Percentiles rank a stretch among this genome's conserved stretches.
phyloP scores from a whole-genome alignment of 306 rosid genomes.

The Myrica gale region DNA sequence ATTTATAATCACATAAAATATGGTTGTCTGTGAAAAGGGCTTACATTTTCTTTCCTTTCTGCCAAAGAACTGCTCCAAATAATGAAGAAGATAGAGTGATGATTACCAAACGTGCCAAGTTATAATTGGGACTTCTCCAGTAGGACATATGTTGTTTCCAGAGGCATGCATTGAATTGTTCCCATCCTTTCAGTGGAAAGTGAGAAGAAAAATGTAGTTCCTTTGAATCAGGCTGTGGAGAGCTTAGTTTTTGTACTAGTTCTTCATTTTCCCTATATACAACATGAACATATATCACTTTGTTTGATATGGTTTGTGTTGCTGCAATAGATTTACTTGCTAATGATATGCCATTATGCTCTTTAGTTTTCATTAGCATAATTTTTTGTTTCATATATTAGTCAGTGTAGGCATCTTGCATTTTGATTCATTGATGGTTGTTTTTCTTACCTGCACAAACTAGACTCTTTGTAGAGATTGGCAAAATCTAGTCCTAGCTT shows the following conservation, averaged over 20 bases:
- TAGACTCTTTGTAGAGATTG: too few relatives aligned
- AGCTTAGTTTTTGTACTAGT: constrained; percentile 20
- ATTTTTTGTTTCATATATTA: neutral
- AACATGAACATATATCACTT: neutral
- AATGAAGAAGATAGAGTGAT: constrained; percentile 16
- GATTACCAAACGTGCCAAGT: constrained; percentile 23
- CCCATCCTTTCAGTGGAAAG: constrained; percentile 37
- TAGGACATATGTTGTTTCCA: constrained; percentile 36
- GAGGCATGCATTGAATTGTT: constrained; percentile 36
- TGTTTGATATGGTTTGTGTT: neutral
- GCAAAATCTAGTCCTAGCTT: too few relatives aligned
- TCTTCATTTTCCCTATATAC: constrained; percentile 21
- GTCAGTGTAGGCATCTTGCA: too few relatives aligned
- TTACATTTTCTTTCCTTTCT: constrained; percentile 33
- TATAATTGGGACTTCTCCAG: constrained; percentile 37
- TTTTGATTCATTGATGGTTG: too few relatives aligned
- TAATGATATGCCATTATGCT: neutral
- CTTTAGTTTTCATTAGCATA: neutral
- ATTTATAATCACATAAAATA: too few relatives aligned
- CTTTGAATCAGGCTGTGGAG: constrained; percentile 15
- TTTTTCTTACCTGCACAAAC: too few relatives aligned
- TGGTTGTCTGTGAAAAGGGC: neutral
- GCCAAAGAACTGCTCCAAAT: constrained; percentile 37
- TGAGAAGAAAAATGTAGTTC: constrained; percentile 19
- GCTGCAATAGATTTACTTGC: neutral